Conservation (phyloP, 352 stramenopile species). For the Thraustochytrium sp. region DNA sequence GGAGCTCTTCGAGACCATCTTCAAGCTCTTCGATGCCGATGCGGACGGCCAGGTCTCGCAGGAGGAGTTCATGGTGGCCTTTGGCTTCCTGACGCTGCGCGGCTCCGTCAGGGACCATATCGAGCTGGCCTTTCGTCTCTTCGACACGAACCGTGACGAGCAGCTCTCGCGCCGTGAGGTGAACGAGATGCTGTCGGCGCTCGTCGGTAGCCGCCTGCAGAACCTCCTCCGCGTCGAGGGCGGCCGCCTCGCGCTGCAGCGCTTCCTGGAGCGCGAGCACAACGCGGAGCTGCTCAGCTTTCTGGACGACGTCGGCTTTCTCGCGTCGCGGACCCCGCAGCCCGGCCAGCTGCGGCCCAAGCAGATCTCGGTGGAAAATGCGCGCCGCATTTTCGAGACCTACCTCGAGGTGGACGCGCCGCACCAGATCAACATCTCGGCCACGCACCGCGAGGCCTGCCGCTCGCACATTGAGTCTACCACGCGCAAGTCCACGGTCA, state of each 20-base stretch:
- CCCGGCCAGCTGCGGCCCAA: too few species aligned
- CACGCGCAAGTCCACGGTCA: background rate
- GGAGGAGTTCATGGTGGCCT: conserved; percentile 8
- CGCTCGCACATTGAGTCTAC: background rate
- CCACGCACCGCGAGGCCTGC: background rate
- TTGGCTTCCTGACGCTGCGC: conserved; percentile 16
- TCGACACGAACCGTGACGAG: conserved; percentile 29
- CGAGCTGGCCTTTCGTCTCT: conserved; percentile 14
- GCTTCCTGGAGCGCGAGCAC: conserved; percentile 12
- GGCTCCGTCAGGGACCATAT: conserved; percentile 9
- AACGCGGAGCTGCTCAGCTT: conserved; percentile 14
- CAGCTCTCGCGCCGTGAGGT: conserved; percentile 1
- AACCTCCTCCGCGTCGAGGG: conserved; percentile 7
- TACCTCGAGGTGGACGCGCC: background rate
- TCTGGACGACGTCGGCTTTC: background rate
- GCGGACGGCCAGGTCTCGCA: background rate
- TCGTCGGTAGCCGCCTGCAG: background rate
- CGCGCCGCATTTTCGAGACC: background rate
- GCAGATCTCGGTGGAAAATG: background rate
- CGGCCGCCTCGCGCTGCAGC: background rate
- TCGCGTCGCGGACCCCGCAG: too few species aligned
- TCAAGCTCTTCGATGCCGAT: conserved; percentile 35
- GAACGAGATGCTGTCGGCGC: conserved; percentile 5
- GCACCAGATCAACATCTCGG: conserved; percentile 6
- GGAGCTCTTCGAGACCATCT: conserved; percentile 32